A percentile compares a stretch with the other conserved stretches of the same genome.
phyloP scores from a whole-genome alignment of 352 stramenopile species.

The Pythium oligandrum region DNA sequence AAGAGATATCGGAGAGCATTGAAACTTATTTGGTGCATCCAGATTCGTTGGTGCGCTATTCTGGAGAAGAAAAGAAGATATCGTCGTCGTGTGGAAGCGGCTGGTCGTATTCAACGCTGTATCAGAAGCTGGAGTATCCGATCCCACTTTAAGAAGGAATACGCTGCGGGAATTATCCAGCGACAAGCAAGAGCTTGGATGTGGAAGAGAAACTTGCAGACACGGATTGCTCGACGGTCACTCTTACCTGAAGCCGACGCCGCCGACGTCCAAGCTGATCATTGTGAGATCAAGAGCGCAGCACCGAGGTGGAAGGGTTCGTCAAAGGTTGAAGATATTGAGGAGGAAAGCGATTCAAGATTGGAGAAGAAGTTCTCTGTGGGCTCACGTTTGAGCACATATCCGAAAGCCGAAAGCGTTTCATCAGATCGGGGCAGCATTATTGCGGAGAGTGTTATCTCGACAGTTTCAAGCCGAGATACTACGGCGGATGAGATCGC shows the following conservation, averaged over 20 bases:
- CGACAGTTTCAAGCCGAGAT: too few relatives aligned
- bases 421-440: too few relatives aligned
- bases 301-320: too few relatives aligned
- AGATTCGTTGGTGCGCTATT: constrained; percentile 55
- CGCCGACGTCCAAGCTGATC: too few relatives aligned
- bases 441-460: too few relatives aligned
- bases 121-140: constrained; percentile 27
- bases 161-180: constrained; percentile 12
- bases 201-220: neutral
- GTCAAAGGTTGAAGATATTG: too few relatives aligned
- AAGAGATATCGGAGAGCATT: constrained; percentile 28
- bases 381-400: too few relatives aligned
- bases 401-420: too few relatives aligned
- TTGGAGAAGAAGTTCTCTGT: too few relatives aligned
- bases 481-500: neutral
- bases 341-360: too few relatives aligned
- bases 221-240: neutral
- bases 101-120: constrained; percentile 29
- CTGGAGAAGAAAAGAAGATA: constrained; percentile 34
- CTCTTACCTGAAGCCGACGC: too few relatives aligned
- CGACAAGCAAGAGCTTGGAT: constrained; percentile 5
- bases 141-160: neutral
- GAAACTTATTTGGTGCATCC: constrained; percentile 33
- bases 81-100: constrained; percentile 25
- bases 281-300: too few relatives aligned